A percentile compares a stretch with the other conserved stretches of the same genome.
phyloP scores from a whole-genome alignment of 495 filamentous ascomycete species.

The Cladorrhinum samala region DNA sequence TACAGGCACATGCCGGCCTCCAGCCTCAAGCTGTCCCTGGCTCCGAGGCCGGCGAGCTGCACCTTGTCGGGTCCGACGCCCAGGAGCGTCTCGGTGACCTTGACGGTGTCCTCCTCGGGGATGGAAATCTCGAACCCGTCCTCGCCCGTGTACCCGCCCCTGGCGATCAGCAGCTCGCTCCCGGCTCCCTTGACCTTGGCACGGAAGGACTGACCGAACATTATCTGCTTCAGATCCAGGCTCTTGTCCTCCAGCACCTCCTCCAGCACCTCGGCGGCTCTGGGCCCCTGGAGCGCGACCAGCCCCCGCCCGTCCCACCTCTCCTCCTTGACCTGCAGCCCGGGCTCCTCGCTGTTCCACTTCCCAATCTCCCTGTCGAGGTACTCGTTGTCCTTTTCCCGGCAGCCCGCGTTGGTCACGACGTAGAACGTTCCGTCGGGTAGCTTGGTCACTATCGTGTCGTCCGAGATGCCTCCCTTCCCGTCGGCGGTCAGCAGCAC shows the following conservation, averaged over 20 bases:
- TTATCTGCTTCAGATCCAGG: slow-evolving; percentile 59
- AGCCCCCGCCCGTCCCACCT: slow-evolving; percentile 64
- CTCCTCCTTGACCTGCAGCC: slow-evolving; percentile 49
- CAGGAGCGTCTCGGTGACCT: slow-evolving; percentile 58
- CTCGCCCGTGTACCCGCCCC: slow-evolving; percentile 94
- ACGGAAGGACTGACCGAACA: slow-evolving; percentile 68
- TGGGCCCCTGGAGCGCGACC: slow-evolving; percentile 83
- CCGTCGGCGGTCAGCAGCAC: slow-evolving; percentile 63
- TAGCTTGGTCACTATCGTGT: slow-evolving; percentile 78
- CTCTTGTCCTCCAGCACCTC: slow-evolving; percentile 43
- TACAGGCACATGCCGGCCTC: slow-evolving; percentile 98
- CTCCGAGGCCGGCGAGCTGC: slow-evolving; percentile 79
- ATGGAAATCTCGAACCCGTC: slow-evolving; percentile 97
- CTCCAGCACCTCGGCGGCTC: slow-evolving; percentile 56
- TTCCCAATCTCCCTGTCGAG: slow-evolving; percentile 54
- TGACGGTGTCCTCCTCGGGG: slow-evolving; percentile 50
- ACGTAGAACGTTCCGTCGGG: slow-evolving; percentile 71
- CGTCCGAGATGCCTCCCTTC: slow-evolving; percentile 89
- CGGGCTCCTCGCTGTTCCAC: slow-evolving; percentile 51
- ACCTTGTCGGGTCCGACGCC: slow-evolving; percentile 54
- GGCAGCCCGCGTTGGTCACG: slow-evolving; percentile 92
- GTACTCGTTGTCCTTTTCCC: slow-evolving; percentile 78
- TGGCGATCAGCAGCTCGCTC: slow-evolving; percentile 64
- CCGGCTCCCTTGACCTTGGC: slow-evolving; percentile 43
- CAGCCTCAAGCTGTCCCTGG: slow-evolving; percentile 83